Evolutionary conservation across 176 grass and related monocot genomes (phyloP).

Genomic region (Puya raimondii): DNA sequence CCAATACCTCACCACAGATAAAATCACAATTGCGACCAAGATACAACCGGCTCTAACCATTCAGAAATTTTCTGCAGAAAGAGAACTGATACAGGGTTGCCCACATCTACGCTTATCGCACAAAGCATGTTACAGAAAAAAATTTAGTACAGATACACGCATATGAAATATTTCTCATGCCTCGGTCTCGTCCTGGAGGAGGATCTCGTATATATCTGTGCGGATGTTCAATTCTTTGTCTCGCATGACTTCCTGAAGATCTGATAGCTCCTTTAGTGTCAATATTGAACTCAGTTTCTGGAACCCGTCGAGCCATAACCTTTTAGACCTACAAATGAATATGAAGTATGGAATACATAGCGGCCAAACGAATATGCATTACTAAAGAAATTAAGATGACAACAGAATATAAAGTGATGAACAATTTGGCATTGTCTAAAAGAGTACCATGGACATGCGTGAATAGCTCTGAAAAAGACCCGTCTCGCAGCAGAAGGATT

Average conservation of each 20-base stretch:
- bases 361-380: background rate
- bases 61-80: too few relatives aligned
- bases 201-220: slow-evolving; percentile 94
- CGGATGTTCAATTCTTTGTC: slow-evolving; percentile 86
- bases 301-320: slow-evolving; percentile 94
- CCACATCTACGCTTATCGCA: too few relatives aligned
- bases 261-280: slow-evolving; percentile 77
- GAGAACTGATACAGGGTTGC: too few relatives aligned
- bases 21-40: too few relatives aligned
- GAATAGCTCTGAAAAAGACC: slow-evolving; percentile 97
- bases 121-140: too few relatives aligned
- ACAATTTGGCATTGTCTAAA: background rate
- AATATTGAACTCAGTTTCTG: slow-evolving; percentile 64
- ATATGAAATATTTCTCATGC: slow-evolving; percentile 16
- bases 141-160: background rate
- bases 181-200: slow-evolving; percentile 72
- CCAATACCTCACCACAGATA: too few relatives aligned
- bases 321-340: slow-evolving; percentile 59
- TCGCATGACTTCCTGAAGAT: slow-evolving; percentile 96
- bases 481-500: slow-evolving; percentile 61
- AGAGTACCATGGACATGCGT: slow-evolving; percentile 85
- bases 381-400: too few relatives aligned
- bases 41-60: too few relatives aligned
- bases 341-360: background rate
- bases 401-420: background rate